These are phyloP conservation scores for Diplosphaera chodatii DNA, from an alignment of 139 green algal genomes.

Conservation along the genomic window DNA sequence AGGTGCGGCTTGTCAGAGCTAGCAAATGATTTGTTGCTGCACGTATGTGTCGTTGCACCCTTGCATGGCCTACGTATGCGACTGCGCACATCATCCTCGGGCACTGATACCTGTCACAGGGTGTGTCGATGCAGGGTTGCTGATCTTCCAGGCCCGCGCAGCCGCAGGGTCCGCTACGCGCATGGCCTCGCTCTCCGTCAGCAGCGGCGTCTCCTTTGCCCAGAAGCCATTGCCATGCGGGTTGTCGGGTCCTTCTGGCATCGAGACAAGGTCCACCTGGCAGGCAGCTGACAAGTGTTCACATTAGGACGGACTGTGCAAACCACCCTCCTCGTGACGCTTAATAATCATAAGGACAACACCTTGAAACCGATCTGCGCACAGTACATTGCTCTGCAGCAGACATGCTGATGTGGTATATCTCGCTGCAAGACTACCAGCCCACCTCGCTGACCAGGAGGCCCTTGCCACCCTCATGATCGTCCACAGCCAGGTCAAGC, in stretches of 20 bases:
- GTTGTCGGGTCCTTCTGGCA: conserved; percentile 35
- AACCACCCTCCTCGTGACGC: too few species aligned
- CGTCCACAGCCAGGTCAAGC: conserved; percentile 59
- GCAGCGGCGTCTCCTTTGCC: conserved; percentile 32
- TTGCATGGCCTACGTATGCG: too few species aligned
- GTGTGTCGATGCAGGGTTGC: conserved; percentile 42
- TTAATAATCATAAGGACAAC: too few species aligned
- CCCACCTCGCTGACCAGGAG: conserved; percentile 42
- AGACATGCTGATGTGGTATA: too few species aligned
- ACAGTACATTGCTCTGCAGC: too few species aligned
- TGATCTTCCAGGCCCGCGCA: conserved; percentile 52
- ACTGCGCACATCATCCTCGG: too few species aligned
- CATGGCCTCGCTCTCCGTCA: conserved; percentile 34
- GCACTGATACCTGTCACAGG: conserved; percentile 22
- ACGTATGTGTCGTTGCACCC: too few species aligned
- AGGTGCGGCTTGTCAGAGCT: not conserved
- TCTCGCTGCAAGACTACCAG: too few species aligned
- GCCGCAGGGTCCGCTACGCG: conserved; percentile 29
- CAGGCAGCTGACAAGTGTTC: too few species aligned
- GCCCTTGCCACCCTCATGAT: conserved; percentile 31
- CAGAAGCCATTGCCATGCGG: conserved; percentile 55
- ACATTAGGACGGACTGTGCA: too few species aligned
- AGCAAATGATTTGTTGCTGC: too few species aligned
- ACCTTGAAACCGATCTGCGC: too few species aligned
- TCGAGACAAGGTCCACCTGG: conserved; percentile 47